Percentiles rank a stretch among this genome's conserved stretches.
Evolutionary conservation across 2,329 filamentous ascomycete species (phyloP).

Genomic region (Myotisia sp.): DNA sequence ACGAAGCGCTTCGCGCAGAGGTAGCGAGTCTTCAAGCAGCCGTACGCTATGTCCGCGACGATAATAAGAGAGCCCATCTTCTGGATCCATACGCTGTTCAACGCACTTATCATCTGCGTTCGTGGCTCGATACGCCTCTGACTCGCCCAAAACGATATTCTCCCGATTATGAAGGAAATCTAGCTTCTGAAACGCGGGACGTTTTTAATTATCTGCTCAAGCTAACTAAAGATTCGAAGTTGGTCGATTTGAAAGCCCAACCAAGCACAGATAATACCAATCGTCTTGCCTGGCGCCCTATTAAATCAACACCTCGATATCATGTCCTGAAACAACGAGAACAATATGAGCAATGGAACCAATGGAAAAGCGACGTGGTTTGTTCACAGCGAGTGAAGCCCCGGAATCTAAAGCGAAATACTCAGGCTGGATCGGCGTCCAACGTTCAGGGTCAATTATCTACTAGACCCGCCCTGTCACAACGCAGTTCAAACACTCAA

Average conservation of each 20-base stretch:
- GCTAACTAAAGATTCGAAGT: conserved; percentile 27
- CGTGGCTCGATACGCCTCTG: conserved; percentile 32
- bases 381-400: conserved; percentile 24
- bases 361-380: conserved; percentile 31
- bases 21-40: conserved; percentile 32
- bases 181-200: conserved; percentile 27
- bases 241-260: conserved; percentile 27
- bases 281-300: conserved; percentile 27
- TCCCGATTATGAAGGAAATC: conserved; percentile 15
- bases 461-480: too few relatives aligned
- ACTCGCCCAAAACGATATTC: conserved; percentile 19
- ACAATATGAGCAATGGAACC: conserved; percentile 33
- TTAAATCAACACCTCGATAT: conserved; percentile 30
- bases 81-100: conserved; percentile 31
- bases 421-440: too few relatives aligned
- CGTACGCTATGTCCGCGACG: conserved; percentile 32
- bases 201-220: conserved; percentile 30
- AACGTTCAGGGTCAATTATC: too few relatives aligned
- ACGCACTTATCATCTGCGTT: conserved; percentile 26
- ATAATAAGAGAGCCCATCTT: conserved; percentile 29
- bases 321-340: conserved; percentile 32
- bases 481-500: too few relatives aligned
- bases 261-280: conserved; percentile 15
- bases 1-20: conserved; percentile 30
- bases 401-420: conserved; percentile 18